Percentiles rank a stretch among this genome's conserved stretches.
These are phyloP conservation scores for Prunus padus DNA, from an alignment of 306 rosid genomes.

Conservation along the genomic window DNA sequence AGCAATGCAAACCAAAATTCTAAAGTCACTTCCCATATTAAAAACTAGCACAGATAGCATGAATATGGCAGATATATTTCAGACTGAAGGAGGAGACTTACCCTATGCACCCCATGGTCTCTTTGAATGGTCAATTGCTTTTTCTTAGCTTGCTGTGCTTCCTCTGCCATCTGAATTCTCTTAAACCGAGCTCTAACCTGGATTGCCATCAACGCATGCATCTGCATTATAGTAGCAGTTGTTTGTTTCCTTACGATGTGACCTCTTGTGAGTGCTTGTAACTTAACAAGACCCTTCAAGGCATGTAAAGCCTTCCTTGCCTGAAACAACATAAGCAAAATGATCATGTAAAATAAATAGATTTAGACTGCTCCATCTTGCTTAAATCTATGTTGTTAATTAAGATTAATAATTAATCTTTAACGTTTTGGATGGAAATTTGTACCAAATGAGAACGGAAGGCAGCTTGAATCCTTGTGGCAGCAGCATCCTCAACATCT, in stretches of 20 bases:
- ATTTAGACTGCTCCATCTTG: background rate
- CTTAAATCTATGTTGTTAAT: too few relatives aligned
- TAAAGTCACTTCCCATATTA: too few relatives aligned
- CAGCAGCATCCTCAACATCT: conserved; percentile 44
- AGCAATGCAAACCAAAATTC: too few relatives aligned
- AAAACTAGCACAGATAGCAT: background rate
- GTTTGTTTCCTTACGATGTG: conserved; percentile 87
- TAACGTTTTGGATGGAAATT: conserved; percentile 3
- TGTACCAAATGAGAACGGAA: conserved; percentile 77
- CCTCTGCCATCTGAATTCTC: conserved; percentile 63
- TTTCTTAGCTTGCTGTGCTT: conserved; percentile 28
- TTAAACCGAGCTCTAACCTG: conserved; percentile 83
- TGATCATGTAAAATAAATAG: background rate
- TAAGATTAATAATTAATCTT: too few relatives aligned
- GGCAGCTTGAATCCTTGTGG: conserved; percentile 69
- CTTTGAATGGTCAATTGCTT: conserved; percentile 25
- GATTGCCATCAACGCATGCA: conserved; percentile 88
- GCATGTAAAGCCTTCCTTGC: conserved; percentile 91
- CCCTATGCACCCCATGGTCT: conserved; percentile 26
- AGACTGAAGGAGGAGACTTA: conserved; percentile 25
- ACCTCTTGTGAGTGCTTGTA: conserved; percentile 91
- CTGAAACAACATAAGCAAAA: conserved; percentile 37
- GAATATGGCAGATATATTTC: background rate
- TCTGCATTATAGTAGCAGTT: conserved; percentile 56
- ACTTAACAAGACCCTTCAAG: conserved; percentile 77